Conservation (phyloP, 352 stramenopile genomes). For the Phytopythium delawarense region DNA sequence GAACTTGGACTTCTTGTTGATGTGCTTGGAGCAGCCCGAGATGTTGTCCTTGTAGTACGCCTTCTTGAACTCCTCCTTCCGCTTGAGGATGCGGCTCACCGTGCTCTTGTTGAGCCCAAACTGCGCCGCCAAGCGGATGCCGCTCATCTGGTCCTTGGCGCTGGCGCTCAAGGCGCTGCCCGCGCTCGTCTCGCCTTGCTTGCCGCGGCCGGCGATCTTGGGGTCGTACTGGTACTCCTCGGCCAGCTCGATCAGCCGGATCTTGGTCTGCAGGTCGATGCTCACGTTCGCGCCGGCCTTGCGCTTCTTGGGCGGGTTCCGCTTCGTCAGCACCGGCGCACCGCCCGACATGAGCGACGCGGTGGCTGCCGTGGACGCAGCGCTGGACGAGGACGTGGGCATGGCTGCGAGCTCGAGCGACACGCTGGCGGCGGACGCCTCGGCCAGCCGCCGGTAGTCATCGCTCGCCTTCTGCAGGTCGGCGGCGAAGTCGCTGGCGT, state of each 20-base stretch:
- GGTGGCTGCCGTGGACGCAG: background rate
- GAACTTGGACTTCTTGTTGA: constrained; percentile 88
- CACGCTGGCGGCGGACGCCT: constrained; percentile 9
- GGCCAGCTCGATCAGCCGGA: constrained; percentile 75
- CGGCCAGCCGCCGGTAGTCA: constrained; percentile 39
- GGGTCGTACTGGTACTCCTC: constrained; percentile 82
- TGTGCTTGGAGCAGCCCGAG: constrained; percentile 78
- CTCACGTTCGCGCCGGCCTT: constrained; percentile 60
- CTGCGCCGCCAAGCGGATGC: constrained; percentile 64
- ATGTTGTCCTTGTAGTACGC: constrained; percentile 86
- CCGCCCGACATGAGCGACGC: background rate
- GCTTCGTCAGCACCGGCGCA: constrained; percentile 6
- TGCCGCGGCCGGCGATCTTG: constrained; percentile 37
- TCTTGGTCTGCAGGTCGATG: constrained; percentile 82
- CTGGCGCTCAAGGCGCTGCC: background rate
- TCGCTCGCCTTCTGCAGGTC: constrained; percentile 47
- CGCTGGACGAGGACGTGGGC: background rate
- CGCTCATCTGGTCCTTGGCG: constrained; percentile 58
- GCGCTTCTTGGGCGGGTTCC: constrained; percentile 39
- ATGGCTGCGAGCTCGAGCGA: constrained; percentile 7
- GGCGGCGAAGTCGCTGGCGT: constrained; percentile 24
- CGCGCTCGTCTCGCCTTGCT: constrained; percentile 12
- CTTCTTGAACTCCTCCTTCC: constrained; percentile 86
- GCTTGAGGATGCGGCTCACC: constrained; percentile 80
- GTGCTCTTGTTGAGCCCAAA: constrained; percentile 84